Percentiles rank a stretch among this genome's conserved stretches.
Conservation (phyloP, 305 asterid species). For the Salvia sclarea region DNA sequence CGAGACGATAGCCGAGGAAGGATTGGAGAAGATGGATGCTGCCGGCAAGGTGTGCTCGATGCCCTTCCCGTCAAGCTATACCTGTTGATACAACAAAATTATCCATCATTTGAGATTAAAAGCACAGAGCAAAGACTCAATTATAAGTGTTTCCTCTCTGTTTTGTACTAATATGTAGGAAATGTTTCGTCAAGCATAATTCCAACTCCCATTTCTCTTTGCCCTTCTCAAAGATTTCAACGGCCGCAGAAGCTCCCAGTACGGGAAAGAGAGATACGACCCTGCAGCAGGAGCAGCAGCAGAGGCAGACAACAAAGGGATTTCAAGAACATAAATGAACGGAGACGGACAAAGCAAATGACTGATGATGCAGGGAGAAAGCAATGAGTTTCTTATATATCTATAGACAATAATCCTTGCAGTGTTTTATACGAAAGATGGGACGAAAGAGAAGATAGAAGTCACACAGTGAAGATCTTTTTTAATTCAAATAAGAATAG, state of each 20-base stretch:
- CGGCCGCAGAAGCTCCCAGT: conserved; percentile 5
- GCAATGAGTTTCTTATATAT: background rate
- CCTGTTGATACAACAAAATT: conserved; percentile 46
- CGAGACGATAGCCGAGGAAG: conserved; percentile 72
- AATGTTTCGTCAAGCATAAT: conserved; percentile 31
- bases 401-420: conserved; percentile 16
- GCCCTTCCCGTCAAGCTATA: conserved; percentile 45
- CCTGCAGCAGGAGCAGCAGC: background rate
- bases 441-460: conserved; percentile 22
- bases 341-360: conserved; percentile 4
- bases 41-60: conserved; percentile 31
- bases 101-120: conserved; percentile 30
- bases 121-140: background rate
- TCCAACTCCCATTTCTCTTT: conserved; percentile 23
- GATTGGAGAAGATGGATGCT: conserved; percentile 32
- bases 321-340: conserved; percentile 8
- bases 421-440: background rate
- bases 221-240: conserved; percentile 17
- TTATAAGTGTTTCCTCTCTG: background rate
- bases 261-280: background rate
- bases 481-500: conserved; percentile 6
- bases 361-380: conserved; percentile 25
- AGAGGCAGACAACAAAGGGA: background rate
- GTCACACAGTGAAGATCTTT: background rate
- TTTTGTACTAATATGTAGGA: conserved; percentile 2